Evolutionary conservation across 2,329 filamentous ascomycete species (phyloP).

Genomic region (Aspergillus floridensis): DNA sequence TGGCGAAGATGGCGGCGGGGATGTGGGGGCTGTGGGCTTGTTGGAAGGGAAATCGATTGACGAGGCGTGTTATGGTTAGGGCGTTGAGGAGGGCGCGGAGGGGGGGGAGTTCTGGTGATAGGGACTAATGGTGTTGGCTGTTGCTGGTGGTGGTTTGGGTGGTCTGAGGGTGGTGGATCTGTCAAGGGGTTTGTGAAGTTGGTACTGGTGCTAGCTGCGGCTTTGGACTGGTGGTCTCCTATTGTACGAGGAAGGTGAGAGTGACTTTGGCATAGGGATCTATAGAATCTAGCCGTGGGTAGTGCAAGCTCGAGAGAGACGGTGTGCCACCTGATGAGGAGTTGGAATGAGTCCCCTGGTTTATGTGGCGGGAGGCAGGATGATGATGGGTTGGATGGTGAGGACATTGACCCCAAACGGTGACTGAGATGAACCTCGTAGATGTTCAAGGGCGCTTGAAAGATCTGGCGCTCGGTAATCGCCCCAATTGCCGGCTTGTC

Average conservation of each 20-base stretch:
- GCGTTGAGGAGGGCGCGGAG: not conserved
- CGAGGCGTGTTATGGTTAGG: not conserved
- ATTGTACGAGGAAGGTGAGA: not conserved
- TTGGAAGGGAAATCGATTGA: not conserved
- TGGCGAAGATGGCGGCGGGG: not conserved
- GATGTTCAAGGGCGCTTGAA: not conserved
- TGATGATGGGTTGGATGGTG: not conserved
- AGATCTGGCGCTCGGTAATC: not conserved
- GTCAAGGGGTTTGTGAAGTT: too few species aligned
- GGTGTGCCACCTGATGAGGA: constrained; percentile 18
- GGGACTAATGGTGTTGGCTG: too few species aligned
- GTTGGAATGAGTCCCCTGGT: not conserved
- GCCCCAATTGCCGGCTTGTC: not conserved
- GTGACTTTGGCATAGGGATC: constrained; percentile 9
- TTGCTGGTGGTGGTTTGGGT: too few species aligned
- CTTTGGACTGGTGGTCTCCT: too few species aligned
- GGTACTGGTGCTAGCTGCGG: too few species aligned
- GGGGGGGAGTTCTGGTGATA: too few species aligned
- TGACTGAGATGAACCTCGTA: constrained; percentile 8
- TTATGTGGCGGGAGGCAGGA: not conserved
- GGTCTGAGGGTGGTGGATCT: too few species aligned
- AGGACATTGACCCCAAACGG: too few species aligned
- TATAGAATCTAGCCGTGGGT: constrained; percentile 14
- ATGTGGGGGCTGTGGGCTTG: not conserved
- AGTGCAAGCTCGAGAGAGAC: constrained; percentile 16